These are phyloP conservation scores for Pyrrhoderma noxium DNA, from an alignment of 1,284 basidiomycete species.

Conservation along the genomic window DNA sequence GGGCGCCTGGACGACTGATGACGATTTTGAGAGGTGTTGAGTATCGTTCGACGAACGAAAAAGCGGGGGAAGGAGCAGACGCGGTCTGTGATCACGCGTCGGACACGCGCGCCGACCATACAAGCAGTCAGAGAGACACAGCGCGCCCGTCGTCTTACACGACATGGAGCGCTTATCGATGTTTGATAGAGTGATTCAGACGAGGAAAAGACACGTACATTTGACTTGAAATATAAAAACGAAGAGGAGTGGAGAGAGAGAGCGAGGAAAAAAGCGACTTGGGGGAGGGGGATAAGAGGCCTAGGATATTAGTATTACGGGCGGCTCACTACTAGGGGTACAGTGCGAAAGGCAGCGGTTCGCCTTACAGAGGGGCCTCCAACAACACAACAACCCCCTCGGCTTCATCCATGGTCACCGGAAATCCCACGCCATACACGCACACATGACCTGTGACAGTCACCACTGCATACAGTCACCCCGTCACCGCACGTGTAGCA, in stretches of 20 bases:
- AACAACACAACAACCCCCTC: neutral
- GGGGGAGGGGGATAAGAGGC: neutral
- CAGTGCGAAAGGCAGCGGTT: neutral
- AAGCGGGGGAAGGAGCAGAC: neutral
- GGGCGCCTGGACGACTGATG: neutral
- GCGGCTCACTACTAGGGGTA: neutral
- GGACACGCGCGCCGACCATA: neutral
- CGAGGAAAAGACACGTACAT: conserved; percentile 13
- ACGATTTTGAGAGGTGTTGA: neutral
- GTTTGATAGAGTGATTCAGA: neutral
- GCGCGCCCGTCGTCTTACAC: neutral
- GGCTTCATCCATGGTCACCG: neutral
- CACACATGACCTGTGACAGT: too few relatives aligned
- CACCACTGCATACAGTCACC: too few relatives aligned
- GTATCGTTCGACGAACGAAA: neutral
- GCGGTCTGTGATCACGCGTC: neutral
- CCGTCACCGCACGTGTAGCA: too few relatives aligned
- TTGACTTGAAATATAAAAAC: neutral
- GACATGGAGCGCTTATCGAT: conserved; percentile 1
- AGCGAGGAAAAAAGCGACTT: neutral
- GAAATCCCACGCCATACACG: neutral
- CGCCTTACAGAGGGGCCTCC: neutral
- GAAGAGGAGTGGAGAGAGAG: neutral
- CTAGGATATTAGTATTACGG: conserved; percentile 11
- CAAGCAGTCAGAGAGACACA: neutral